phyloP scores from a whole-genome alignment of 805 yeast species.

The Hanseniaspora jakobsenii region DNA sequence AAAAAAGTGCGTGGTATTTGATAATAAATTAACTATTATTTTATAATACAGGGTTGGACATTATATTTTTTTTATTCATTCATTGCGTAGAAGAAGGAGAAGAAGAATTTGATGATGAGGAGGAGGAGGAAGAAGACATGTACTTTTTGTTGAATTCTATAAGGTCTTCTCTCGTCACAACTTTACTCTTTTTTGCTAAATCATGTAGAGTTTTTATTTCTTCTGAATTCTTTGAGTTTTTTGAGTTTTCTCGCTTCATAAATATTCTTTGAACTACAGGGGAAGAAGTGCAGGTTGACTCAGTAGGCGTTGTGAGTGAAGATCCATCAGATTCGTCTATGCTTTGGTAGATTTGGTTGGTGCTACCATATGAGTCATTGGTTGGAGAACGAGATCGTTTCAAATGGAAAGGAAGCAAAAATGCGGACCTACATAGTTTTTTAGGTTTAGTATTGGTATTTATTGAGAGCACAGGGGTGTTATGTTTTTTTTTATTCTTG shows the following conservation, averaged over 20 bases:
- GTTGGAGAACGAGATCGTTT: too few species aligned
- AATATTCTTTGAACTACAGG: neutral
- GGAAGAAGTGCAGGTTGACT: too few species aligned
- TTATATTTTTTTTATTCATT: neutral
- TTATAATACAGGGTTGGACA: too few species aligned
- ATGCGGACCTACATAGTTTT: slow-evolving; percentile 3
- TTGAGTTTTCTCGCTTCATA: neutral
- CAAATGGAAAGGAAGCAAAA: neutral
- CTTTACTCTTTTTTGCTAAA: slow-evolving; percentile 4
- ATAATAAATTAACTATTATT: too few species aligned
- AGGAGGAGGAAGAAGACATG: neutral
- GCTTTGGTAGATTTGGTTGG: neutral
- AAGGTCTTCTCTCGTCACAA: slow-evolving; percentile 12
- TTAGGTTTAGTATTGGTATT: neutral
- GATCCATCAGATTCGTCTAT: too few species aligned
- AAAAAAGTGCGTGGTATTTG: too few species aligned
- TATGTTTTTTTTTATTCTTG: too few species aligned
- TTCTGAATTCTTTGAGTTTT: neutral
- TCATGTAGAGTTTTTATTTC: neutral
- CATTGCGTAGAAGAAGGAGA: too few species aligned
- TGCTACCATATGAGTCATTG: too few species aligned
- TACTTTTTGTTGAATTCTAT: slow-evolving; percentile 7
- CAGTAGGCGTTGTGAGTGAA: too few species aligned
- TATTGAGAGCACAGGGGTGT: neutral
- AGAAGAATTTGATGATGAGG: too few species aligned